Evolutionary conservation across 2,329 filamentous ascomycete species (phyloP).

Genomic region (Sporothrix phasma): DNA sequence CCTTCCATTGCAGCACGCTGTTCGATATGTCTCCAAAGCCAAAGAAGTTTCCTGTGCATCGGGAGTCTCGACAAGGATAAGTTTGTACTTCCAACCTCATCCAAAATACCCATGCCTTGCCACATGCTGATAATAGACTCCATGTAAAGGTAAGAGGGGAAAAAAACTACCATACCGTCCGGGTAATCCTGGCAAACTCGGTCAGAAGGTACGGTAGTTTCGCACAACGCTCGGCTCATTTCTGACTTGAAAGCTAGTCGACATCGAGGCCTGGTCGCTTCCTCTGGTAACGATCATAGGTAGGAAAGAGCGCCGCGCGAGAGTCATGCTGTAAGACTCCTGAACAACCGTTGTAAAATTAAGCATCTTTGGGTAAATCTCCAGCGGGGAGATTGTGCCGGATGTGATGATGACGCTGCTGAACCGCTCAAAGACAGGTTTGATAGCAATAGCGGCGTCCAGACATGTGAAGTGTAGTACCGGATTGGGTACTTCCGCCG

Average conservation of each 20-base stretch:
- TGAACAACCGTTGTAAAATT: slow-evolving; percentile 87
- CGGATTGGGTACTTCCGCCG: slow-evolving; percentile 89
- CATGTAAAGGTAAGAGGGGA: slow-evolving; percentile 98
- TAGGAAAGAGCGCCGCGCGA: slow-evolving; percentile 87
- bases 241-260: slow-evolving; percentile 86
- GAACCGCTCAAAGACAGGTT: slow-evolving; percentile 93
- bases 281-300: slow-evolving; percentile 96
- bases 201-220: slow-evolving; percentile 87
- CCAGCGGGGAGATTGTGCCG: slow-evolving; percentile 88
- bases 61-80: slow-evolving; percentile 94
- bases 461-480: slow-evolving; percentile 96
- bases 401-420: slow-evolving; percentile 98
- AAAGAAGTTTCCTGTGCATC: slow-evolving; percentile 95
- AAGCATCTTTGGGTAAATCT: slow-evolving; percentile 99
- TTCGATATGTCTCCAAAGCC: slow-evolving; percentile 91
- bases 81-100: slow-evolving; percentile 99
- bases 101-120: slow-evolving; percentile 96
- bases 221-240: slow-evolving; percentile 95
- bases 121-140: slow-evolving; percentile 98
- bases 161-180: slow-evolving; percentile 98
- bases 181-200: slow-evolving; percentile 95
- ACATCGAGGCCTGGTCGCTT: slow-evolving; percentile 86
- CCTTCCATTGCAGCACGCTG: slow-evolving; percentile 92
- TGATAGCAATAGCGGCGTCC: slow-evolving; percentile 95
- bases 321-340: slow-evolving; percentile 94